Base-by-base conservation (phyloP, 352 stramenopile species). In the Thalassiosira hispida region DNA sequence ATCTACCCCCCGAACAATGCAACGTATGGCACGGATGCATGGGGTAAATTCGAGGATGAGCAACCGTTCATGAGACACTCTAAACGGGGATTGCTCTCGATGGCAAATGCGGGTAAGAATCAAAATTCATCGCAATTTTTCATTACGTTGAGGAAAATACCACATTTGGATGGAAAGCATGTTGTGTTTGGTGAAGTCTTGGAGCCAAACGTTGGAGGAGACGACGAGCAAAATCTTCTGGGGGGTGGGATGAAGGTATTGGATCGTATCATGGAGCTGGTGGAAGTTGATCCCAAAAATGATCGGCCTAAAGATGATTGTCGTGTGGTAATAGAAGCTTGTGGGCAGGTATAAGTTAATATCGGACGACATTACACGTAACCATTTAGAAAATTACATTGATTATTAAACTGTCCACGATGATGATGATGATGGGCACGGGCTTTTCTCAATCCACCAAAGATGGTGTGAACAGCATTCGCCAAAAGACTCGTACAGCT, bases 111-210 rank as follows among this genome's bases (percentile, higher is more conserved):
- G 46, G 96, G 96, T 16, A 96, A 96, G 62, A 98, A 98, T 91
- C 97, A 94, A 52, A 98, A 98, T 85, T 93, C 95, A 71, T 98
- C 94, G 61, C 96, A 98, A 86, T 98, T 98, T 87, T 98, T 98
- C 89, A 94, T 98, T 59, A 93, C 87, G 7, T 85, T 94, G 57
- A 72, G 60, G 42, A 61, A 62, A 0, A 62, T 75, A n/a, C 79
- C 87, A 23, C 79, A 92, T 69, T 94, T 87, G 60, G 96, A 99
- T 87, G 96, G 96, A 25, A 99, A 99, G 83, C 97, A 99, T 86
- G 97, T 99, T 8, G 93, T 99, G 33, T 99, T 99, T 87, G 97
- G 97, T 16, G 93, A 97, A 77, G 94, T 99, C n/a, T 38, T 38
- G 31, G 31, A 38, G 31, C 31, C 31, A 38, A 38, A 38, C 31